Base-by-base conservation (phyloP, 139 green algal species). In the Eudorina sp. region DNA sequence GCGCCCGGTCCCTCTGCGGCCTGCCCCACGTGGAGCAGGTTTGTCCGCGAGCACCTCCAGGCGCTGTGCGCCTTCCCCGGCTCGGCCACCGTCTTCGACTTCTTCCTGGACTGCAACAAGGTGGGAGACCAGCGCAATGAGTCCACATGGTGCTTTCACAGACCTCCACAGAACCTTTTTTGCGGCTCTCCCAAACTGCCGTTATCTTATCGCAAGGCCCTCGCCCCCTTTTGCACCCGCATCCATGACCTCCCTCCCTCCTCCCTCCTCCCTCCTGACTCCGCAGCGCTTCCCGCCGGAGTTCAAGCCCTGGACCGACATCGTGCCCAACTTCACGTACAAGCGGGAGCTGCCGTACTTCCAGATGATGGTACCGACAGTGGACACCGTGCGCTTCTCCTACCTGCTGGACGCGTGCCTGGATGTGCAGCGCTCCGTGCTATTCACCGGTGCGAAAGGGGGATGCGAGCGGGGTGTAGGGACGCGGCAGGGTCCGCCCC, bases 351-450 rank as follows among this genome's bases (percentile, higher is more conserved):
- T 95, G 83, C 94, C 95, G 4, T 98, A 94, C 93, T 97, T 96
- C 86, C 89, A 97, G 88, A 93, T 98, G 78, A 86, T 96, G 51
- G 95, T 98, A 2, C 95, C 95, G 29, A 98, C 95, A 23, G 68
- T 96, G 19, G 95, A 98, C 91, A 98, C 95, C 45, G 94, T 94
- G 51, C 91, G 94, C 29, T 95, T 93, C 83, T 91, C 90, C n/a
- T 94, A 91, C 80, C 88, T 98, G 41, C 90, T 98, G 69, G 91
- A 94, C 38, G 74, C 81, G 0, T 94, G 91, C 83, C 89, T 98
- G 16, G 90, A 95, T 53, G 96, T 97, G 29, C 36, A 95, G 40
- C 86, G 93, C 34, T 92, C 91, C 38, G 92, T 97, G 79, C 93
- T 98, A 34, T 94, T 98, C 87, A 96, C 93, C 21, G 95, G 93